Percentiles rank a stretch among this genome's conserved stretches.
These are phyloP conservation scores for Chionographis japonica DNA, from an alignment of 106 monocot species.

Conservation along the genomic window DNA sequence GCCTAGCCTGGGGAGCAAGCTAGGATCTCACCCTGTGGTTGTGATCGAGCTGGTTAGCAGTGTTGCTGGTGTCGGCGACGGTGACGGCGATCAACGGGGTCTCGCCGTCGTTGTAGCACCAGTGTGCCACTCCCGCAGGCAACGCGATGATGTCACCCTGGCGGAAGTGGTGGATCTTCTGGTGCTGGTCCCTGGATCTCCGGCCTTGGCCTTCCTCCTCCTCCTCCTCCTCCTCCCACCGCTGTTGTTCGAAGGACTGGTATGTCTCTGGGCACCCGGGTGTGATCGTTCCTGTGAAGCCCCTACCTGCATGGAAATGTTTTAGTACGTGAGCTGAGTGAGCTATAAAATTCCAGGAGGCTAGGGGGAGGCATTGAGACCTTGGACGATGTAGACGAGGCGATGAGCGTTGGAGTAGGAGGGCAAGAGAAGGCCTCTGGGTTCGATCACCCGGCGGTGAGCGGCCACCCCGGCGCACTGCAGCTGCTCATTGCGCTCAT, in stretches of 20 bases:
- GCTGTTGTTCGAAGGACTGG: constrained; percentile 19
- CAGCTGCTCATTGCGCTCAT: constrained; percentile 15
- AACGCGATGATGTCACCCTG: constrained; percentile 56
- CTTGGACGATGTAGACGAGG: constrained; percentile 24
- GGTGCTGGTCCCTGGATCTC: constrained; percentile 46
- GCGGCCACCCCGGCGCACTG: constrained; percentile 27
- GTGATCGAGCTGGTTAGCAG: constrained; percentile 58
- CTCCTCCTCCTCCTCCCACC: neutral
- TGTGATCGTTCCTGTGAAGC: constrained; percentile 4
- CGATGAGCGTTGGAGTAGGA: constrained; percentile 23
- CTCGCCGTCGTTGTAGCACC: constrained; percentile 68
- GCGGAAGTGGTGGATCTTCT: constrained; percentile 39
- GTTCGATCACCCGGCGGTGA: constrained; percentile 11
- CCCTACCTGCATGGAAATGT: neutral
- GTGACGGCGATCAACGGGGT: constrained; percentile 26
- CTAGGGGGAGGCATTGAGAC: neutral
- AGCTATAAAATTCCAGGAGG: too few relatives aligned
- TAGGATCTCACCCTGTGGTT: constrained; percentile 22
- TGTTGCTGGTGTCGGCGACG: constrained; percentile 40
- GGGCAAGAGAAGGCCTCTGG: constrained; percentile 20
- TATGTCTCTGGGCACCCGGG: constrained; percentile 38
- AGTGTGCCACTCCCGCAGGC: constrained; percentile 49
- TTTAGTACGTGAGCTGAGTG: neutral
- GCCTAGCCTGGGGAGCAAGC: too few relatives aligned
- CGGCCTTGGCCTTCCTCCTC: constrained; percentile 10